phyloP scores from a whole-genome alignment of 192 early-diverging fungal species.

The Backusella morwellensis region DNA sequence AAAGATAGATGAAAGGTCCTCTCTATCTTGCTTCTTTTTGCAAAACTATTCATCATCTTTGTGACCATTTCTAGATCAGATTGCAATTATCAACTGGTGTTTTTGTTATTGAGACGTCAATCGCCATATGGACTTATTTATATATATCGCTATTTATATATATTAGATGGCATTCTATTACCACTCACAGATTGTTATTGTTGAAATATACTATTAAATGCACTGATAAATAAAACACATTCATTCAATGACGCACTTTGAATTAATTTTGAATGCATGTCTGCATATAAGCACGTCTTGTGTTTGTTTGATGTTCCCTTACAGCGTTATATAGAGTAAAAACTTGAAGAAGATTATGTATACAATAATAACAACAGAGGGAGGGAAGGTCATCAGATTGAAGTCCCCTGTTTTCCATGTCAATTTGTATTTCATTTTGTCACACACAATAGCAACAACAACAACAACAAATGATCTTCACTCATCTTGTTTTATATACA shows the following conservation, averaged over 20 bases:
- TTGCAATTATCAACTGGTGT: neutral
- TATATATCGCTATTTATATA: neutral
- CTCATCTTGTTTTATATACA: too few species aligned
- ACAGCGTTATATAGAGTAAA: neutral
- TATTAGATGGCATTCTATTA: too few species aligned
- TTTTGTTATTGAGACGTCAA: slow-evolving; percentile 3
- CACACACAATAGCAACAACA: too few species aligned
- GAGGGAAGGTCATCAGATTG: too few species aligned
- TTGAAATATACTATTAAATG: neutral
- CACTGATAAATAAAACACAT: neutral
- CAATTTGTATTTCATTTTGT: too few species aligned
- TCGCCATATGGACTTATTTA: neutral
- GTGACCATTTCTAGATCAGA: neutral
- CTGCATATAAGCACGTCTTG: neutral
- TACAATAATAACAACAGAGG: too few species aligned
- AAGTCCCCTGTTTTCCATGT: too few species aligned
- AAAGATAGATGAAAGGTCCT: neutral
- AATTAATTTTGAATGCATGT: neutral
- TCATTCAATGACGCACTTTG: neutral
- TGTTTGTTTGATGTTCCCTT: neutral
- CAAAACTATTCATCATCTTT: neutral
- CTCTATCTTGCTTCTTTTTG: neutral
- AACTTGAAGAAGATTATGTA: neutral
- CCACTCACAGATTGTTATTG: too few species aligned
- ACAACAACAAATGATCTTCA: too few species aligned